These are phyloP conservation scores for Fomitopsis betulina DNA, from an alignment of 1,284 basidiomycete genomes.

Conservation along the genomic window DNA sequence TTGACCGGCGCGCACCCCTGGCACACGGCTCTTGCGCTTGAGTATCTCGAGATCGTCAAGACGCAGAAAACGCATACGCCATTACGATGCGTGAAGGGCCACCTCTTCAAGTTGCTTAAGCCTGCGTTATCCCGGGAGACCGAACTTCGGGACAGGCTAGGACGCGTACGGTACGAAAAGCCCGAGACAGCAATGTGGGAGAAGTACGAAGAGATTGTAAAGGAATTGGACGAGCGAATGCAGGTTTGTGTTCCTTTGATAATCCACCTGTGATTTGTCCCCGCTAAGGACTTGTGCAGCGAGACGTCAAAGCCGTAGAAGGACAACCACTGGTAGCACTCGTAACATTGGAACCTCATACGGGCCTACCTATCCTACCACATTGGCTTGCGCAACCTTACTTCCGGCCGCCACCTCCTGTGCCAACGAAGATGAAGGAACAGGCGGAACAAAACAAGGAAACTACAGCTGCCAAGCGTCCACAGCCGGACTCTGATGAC, in stretches of 20 bases:
- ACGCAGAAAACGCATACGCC: constrained; percentile 70
- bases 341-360: constrained; percentile 43
- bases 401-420: constrained; percentile 46
- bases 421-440: background rate
- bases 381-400: constrained; percentile 88
- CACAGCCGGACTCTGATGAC: background rate
- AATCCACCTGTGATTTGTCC: background rate
- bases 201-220: constrained; percentile 58
- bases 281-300: constrained; percentile 24
- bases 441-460: background rate
- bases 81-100: constrained; percentile 81
- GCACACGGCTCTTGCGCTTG: constrained; percentile 66
- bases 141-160: constrained; percentile 73
- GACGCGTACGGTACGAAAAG: constrained; percentile 39
- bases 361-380: constrained; percentile 62
- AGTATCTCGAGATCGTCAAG: constrained; percentile 84
- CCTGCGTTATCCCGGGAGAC: constrained; percentile 69
- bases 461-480: background rate
- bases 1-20: constrained; percentile 52
- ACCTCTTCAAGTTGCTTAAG: constrained; percentile 89
- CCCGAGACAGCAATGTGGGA: constrained; percentile 39
- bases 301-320: constrained; percentile 38
- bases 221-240: constrained; percentile 65
- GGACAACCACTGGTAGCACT: constrained; percentile 39
- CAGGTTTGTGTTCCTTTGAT: constrained; percentile 36